Conservation (phyloP, 169 alveolate genomes). For the Eimeria praecox region DNA sequence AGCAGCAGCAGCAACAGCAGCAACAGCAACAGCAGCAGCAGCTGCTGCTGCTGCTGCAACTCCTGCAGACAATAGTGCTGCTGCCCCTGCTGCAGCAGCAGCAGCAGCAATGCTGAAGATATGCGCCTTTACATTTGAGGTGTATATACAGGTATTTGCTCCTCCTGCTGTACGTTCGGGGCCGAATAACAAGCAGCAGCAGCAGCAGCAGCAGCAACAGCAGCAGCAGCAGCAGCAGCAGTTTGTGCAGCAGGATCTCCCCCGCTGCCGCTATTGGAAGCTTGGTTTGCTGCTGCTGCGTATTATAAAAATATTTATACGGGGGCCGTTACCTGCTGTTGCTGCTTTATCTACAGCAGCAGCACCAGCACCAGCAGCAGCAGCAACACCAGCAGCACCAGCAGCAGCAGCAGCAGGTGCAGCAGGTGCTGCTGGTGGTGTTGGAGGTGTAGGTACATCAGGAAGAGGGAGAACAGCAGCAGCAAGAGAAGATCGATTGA, state of each 20-base stretch:
- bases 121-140: slow-evolving; percentile 37
- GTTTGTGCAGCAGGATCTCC: slow-evolving; percentile 54
- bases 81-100: slow-evolving; percentile 44
- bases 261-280: slow-evolving; percentile 77
- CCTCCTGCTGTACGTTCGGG: background rate
- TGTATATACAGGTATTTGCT: slow-evolving; percentile 41
- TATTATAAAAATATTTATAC: slow-evolving; percentile 21
- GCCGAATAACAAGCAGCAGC: slow-evolving; percentile 15
- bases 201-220: slow-evolving; percentile 32
- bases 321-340: slow-evolving; percentile 78
- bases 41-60: slow-evolving; percentile 5
- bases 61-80: background rate
- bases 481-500: background rate
- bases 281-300: slow-evolving; percentile 63
- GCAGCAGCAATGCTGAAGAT: slow-evolving; percentile 65
- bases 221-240: slow-evolving; percentile 60
- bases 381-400: background rate
- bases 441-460: background rate
- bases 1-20: background rate
- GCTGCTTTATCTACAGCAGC: slow-evolving; percentile 13
- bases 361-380: slow-evolving; percentile 42
- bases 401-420: background rate
- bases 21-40: slow-evolving; percentile 23
- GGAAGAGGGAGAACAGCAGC: slow-evolving; percentile 5
- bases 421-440: background rate